phyloP scores from a whole-genome alignment of 352 stramenopile genomes.

The Globisporangium canariense region DNA sequence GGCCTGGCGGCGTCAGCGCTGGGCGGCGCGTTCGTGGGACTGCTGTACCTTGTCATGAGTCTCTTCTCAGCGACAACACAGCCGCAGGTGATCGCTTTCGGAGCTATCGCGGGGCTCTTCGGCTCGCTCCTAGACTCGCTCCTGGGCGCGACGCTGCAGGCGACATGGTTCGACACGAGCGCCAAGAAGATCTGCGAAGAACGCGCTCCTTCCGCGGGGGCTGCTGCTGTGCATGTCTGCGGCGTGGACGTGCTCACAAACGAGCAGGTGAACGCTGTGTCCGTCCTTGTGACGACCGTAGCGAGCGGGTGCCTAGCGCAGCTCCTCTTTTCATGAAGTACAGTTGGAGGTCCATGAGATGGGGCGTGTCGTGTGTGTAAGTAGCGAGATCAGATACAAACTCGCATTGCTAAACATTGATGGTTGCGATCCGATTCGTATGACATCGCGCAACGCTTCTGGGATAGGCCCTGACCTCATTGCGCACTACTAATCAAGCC shows the following conservation, averaged over 20 bases:
- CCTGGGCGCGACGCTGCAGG: constrained; percentile 79
- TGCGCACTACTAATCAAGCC: no score
- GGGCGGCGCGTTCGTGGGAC: constrained; percentile 88
- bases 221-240: constrained; percentile 19
- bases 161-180: constrained; percentile 58
- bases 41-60: constrained; percentile 55
- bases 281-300: constrained; percentile 53
- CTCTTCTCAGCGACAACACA: constrained; percentile 39
- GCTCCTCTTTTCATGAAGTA: constrained; percentile 10
- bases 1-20: constrained; percentile 78
- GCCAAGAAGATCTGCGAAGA: constrained; percentile 62
- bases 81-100: constrained; percentile 51
- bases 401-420: no score
- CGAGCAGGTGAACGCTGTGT: constrained; percentile 74
- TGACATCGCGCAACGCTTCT: no score
- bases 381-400: no score
- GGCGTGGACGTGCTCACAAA: constrained; percentile 59
- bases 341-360: neutral
- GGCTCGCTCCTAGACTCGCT: constrained; percentile 83
- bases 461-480: no score
- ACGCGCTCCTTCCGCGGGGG: neutral
- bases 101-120: constrained; percentile 51
- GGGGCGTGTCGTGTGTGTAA: no score
- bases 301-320: constrained; percentile 38
- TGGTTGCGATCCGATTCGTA: no score